phyloP scores from a whole-genome alignment of 1,139 yeast genomes.

The Geotrichum armillariae region DNA sequence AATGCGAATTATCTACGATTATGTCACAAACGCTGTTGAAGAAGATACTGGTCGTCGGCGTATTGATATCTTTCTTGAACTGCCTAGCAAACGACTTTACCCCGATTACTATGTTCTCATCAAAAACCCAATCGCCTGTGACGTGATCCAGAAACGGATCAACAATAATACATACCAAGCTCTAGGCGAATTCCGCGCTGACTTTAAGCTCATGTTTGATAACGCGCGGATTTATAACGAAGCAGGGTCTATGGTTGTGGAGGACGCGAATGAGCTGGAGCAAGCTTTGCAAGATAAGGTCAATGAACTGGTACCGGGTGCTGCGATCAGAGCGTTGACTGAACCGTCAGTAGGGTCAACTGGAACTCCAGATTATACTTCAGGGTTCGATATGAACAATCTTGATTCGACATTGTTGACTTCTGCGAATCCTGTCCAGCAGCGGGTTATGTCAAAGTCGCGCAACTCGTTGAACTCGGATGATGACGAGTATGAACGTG shows the following conservation, averaged over 20 bases:
- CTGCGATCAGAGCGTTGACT: slow-evolving; percentile 16
- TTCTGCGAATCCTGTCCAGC: no score
- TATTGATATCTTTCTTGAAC: slow-evolving; percentile 62
- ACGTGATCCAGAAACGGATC: slow-evolving; percentile 44
- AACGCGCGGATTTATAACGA: slow-evolving; percentile 89
- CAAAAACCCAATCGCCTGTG: slow-evolving; percentile 79
- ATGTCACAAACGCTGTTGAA: slow-evolving; percentile 30
- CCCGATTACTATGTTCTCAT: slow-evolving; percentile 88
- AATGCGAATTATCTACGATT: slow-evolving; percentile 30
- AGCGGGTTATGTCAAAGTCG: no score
- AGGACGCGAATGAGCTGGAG: slow-evolving; percentile 73
- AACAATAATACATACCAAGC: slow-evolving; percentile 52
- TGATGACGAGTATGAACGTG: no score
- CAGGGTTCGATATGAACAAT: no score
- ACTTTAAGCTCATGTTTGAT: slow-evolving; percentile 71
- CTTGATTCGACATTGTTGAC: no score
- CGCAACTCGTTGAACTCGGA: no score
- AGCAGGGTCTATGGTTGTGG: slow-evolving; percentile 80
- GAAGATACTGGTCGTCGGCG: slow-evolving; percentile 37
- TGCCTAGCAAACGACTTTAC: slow-evolving; percentile 68
- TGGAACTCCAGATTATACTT: not conserved
- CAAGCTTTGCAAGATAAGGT: slow-evolving; percentile 31
- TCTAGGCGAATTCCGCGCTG: slow-evolving; percentile 65
- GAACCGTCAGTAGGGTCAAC: slow-evolving; percentile 6
- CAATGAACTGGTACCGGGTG: slow-evolving; percentile 22